Base-by-base conservation (phyloP, 768 basidiomycete genomes). In the Xerocomus brunneocitrinus region DNA sequence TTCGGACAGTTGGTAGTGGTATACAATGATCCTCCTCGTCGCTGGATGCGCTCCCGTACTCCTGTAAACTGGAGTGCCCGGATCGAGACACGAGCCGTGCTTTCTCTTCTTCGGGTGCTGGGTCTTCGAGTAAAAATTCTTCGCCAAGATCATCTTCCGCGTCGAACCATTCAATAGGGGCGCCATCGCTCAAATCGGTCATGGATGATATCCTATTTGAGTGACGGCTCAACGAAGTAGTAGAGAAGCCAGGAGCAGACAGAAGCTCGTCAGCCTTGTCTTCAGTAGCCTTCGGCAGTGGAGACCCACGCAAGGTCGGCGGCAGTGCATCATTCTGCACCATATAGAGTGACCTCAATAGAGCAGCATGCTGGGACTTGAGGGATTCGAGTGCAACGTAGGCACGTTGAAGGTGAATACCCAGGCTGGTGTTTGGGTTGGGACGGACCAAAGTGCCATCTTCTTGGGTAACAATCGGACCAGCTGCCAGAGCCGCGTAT, bases 121-220 rank as follows among this genome's bases (percentile, higher is more conserved):
- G 71, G 16, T 70, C 64, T 43, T 84, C 80, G 58, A 91, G 69
- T 2, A 87, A 63, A 64, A 84, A 90, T 64, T 92, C 90, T 55
- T 69, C 61, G 43, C 67, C 74, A 6, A 66, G 51, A 53, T 56
- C 27, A 48, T 85, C 86, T 38, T 77, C 71, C 8, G 89, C 90
- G 59, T 92, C 90, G 61, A 79, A 91, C 89, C 89, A 92, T 61
- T 90, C 81, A 47, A 76, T 71, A 51, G 76, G 65, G 27, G 32
- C 56, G 30, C 76, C 78, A 50, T 80, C 83, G 42, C 77, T 79
- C 27, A 71, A 64, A 30, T 76, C 76, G 2, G 80, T 81, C 35
- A 74, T 64, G 34, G 77, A 71, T 10, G 81, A 83, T 47, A 74
- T 63, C 32, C 77, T 76, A 50, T 74, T 73, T 9, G 75, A 73